Conservation (phyloP, 75 land plant species). For the Pseudotsuga menziesii region DNA sequence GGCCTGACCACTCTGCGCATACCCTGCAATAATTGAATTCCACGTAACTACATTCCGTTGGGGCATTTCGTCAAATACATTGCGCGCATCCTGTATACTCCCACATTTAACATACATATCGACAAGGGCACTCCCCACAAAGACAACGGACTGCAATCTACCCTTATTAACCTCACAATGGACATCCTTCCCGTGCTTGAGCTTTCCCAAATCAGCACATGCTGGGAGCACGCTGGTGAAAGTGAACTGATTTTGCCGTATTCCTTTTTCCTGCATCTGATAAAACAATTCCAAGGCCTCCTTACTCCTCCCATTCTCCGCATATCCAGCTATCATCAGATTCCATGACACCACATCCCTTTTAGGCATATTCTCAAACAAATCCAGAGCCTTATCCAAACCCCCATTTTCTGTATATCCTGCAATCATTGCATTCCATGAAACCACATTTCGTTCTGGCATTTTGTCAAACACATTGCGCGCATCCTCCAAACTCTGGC, state of each 20-base stretch:
- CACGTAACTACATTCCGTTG: background rate
- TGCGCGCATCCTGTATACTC: slow-evolving; percentile 28
- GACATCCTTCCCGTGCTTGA: slow-evolving; percentile 26
- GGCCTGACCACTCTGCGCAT: background rate
- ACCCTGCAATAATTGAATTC: slow-evolving; percentile 8
- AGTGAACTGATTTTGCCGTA: slow-evolving; percentile 32
- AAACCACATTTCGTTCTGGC: slow-evolving; percentile 43
- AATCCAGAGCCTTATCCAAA: slow-evolving; percentile 30
- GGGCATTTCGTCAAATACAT: slow-evolving; percentile 37
- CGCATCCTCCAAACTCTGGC: slow-evolving; percentile 19
- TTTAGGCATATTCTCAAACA: slow-evolving; percentile 20
- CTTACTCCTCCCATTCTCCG: slow-evolving; percentile 13
- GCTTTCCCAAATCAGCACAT: slow-evolving; percentile 20
- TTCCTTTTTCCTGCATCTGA: slow-evolving; percentile 21
- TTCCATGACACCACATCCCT: slow-evolving; percentile 48
- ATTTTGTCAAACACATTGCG: slow-evolving; percentile 20
- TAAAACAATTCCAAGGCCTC: slow-evolving; percentile 38
- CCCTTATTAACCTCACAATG: slow-evolving; percentile 32
- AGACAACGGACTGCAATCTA: slow-evolving; percentile 25
- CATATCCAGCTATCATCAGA: slow-evolving; percentile 42
- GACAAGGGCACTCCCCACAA: slow-evolving; percentile 55
- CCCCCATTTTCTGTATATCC: slow-evolving; percentile 46
- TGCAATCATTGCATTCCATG: slow-evolving; percentile 46
- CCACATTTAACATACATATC: slow-evolving; percentile 61
- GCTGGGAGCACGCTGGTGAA: slow-evolving; percentile 36